Evolutionary conservation across 352 stramenopile genomes (phyloP).

Genomic region (Peronospora destructor): DNA sequence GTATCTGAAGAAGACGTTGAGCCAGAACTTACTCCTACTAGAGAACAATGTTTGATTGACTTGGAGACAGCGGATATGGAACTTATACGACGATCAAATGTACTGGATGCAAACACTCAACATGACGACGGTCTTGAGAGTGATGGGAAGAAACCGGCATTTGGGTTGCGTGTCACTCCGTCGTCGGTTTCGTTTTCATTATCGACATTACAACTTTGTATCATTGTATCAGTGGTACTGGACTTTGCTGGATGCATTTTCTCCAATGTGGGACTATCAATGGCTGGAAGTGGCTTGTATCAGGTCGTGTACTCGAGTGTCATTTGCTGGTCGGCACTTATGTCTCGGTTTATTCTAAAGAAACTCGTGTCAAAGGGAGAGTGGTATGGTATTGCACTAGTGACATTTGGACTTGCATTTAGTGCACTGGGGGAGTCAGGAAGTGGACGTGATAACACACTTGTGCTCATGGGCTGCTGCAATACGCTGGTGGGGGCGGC

Average conservation of each 20-base stretch:
- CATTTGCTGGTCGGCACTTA: conserved; percentile 80
- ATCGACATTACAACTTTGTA: conserved; percentile 54
- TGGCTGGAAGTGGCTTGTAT: conserved; percentile 76
- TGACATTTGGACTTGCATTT: conserved; percentile 79
- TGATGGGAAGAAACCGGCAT: conserved; percentile 19
- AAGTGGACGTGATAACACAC: conserved; percentile 49
- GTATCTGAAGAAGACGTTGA: conserved; percentile 24
- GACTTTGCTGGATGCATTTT: conserved; percentile 84
- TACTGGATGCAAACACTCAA: conserved; percentile 18
- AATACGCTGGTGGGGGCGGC: conserved; percentile 74
- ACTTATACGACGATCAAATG: conserved; percentile 40
- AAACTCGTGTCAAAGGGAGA: conserved; percentile 67
- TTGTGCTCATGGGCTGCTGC: conserved; percentile 82
- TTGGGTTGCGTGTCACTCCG: conserved; percentile 15
- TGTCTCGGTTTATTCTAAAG: conserved; percentile 70
- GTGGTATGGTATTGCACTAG: conserved; percentile 74
- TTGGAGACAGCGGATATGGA: conserved; percentile 27
- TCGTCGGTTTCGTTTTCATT: conserved; percentile 37
- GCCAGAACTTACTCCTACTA: conserved; percentile 19
- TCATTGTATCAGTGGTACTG: conserved; percentile 62
- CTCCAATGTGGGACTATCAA: conserved; percentile 73
- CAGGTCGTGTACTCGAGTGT: conserved; percentile 83
- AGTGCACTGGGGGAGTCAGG: conserved; percentile 65
- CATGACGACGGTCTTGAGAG: conserved; percentile 12
- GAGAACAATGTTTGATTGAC: conserved; percentile 10